Conservation (phyloP, 2,329 filamentous ascomycete species). For the Pyricularia grisea region DNA sequence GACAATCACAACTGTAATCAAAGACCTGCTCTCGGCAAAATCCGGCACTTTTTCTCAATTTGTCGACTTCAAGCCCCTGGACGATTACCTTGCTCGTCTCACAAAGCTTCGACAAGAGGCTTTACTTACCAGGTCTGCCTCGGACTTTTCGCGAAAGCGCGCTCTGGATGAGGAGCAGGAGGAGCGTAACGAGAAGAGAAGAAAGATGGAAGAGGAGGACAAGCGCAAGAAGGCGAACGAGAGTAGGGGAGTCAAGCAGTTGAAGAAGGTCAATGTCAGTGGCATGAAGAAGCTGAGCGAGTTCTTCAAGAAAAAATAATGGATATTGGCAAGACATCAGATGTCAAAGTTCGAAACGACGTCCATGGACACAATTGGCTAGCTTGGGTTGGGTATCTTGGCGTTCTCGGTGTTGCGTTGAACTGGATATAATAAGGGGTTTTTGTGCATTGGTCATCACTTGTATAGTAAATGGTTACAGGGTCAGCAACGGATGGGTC, state of each 20-base stretch:
- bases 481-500: neutral
- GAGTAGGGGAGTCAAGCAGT: constrained; percentile 65
- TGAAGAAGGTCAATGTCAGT: constrained; percentile 82
- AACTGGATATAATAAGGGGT: neutral
- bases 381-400: constrained; percentile 5
- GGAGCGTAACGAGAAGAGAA: constrained; percentile 67
- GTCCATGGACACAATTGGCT: neutral
- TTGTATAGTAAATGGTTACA: neutral
- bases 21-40: constrained; percentile 23
- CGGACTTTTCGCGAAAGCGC: constrained; percentile 64
- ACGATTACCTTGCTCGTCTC: constrained; percentile 59
- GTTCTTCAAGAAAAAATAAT: constrained; percentile 71
- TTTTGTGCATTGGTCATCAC: neutral
- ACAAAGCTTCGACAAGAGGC: constrained; percentile 62
- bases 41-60: constrained; percentile 16
- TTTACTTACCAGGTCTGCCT: constrained; percentile 54
- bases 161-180: constrained; percentile 57
- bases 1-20: constrained; percentile 30
- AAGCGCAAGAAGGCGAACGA: constrained; percentile 68
- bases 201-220: constrained; percentile 82
- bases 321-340: neutral
- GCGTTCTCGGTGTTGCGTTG: constrained; percentile 3
- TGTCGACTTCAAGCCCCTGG: constrained; percentile 61
- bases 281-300: constrained; percentile 97
- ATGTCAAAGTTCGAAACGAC: neutral